These are phyloP conservation scores for Protomyces gravidus DNA, from an alignment of 1,139 yeast genomes.

Conservation along the genomic window DNA sequence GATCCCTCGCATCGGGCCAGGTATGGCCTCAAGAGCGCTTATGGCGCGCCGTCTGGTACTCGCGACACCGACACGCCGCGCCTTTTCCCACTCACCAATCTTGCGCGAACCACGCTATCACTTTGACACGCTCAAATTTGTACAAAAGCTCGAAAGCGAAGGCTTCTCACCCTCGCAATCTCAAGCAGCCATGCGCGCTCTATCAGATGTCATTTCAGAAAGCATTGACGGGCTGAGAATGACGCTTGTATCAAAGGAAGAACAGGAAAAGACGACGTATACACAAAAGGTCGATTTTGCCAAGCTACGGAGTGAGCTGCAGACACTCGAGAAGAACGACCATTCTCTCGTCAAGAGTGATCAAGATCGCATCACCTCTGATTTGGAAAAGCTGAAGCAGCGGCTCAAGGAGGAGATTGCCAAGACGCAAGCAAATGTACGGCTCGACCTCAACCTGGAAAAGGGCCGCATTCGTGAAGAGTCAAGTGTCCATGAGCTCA, in stretches of 20 bases:
- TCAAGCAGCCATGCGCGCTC: conserved; percentile 70
- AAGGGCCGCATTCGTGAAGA: conserved; percentile 95
- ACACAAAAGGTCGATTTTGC: conserved; percentile 97
- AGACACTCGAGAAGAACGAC: conserved; percentile 81
- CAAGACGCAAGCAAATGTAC: conserved; percentile 82
- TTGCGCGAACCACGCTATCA: conserved; percentile 34
- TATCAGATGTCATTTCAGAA: conserved; percentile 72
- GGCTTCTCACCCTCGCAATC: conserved; percentile 77
- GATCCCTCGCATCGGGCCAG: too few relatives aligned
- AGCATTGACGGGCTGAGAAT: conserved; percentile 24
- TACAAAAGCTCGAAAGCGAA: conserved; percentile 59
- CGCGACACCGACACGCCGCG: not conserved
- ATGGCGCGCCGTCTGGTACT: not conserved
- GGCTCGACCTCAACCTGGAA: conserved; percentile 84
- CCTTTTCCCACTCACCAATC: not conserved
- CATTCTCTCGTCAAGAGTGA: conserved; percentile 77
- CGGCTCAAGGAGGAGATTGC: conserved; percentile 86
- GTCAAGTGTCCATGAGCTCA: conserved; percentile 82
- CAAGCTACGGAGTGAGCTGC: conserved; percentile 83
- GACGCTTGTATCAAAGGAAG: conserved; percentile 28
- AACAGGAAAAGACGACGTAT: conserved; percentile 58
- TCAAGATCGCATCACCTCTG: conserved; percentile 78
- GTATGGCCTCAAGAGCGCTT: not conserved
- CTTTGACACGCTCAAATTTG: conserved; percentile 76
- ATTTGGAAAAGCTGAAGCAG: conserved; percentile 78